Percentiles rank a stretch among this genome's conserved stretches.
Evolutionary conservation across 371 early-diverging fungal species (phyloP).

Genomic region (Mucor lusitanicus): DNA sequence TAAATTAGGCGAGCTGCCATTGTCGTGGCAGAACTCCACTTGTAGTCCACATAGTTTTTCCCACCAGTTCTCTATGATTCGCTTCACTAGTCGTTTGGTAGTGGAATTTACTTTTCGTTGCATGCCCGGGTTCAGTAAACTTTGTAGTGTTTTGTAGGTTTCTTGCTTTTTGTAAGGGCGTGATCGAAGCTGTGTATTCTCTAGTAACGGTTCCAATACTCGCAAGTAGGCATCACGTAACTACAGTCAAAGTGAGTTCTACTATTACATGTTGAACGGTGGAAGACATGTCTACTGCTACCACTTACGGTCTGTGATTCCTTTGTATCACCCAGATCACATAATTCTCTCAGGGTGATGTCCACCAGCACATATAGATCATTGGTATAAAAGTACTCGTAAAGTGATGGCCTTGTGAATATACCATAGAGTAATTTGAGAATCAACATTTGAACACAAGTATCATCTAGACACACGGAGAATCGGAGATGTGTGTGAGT

Average conservation of each 20-base stretch:
- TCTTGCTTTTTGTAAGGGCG: conserved; percentile 57
- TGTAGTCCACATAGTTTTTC: conserved; percentile 17
- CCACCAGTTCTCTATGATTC: conserved; percentile 61
- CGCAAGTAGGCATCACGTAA: conserved; percentile 77
- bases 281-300: conserved; percentile 6
- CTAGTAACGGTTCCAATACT: conserved; percentile 71
- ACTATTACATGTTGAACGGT: not conserved
- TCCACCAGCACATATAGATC: conserved; percentile 85
- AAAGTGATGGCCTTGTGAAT: conserved; percentile 59
- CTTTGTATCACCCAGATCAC: conserved; percentile 71
- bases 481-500: not conserved
- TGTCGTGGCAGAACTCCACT: not conserved
- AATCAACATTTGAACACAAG: conserved; percentile 69
- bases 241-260: conserved; percentile 19
- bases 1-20: conserved; percentile 8
- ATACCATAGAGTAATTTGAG: conserved; percentile 70
- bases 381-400: conserved; percentile 84
- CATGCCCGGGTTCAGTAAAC: conserved; percentile 41
- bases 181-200: conserved; percentile 60
- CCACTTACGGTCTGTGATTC: conserved; percentile 53
- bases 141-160: conserved; percentile 44
- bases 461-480: conserved; percentile 54
- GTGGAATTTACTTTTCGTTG: conserved; percentile 35
- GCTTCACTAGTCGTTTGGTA: conserved; percentile 41
- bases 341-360: conserved; percentile 77